Evolutionary conservation across 2,329 filamentous ascomycete species (phyloP), one percentile per base, ranked within the genome.

Genomic region (Aureobasidium sp.): DNA sequence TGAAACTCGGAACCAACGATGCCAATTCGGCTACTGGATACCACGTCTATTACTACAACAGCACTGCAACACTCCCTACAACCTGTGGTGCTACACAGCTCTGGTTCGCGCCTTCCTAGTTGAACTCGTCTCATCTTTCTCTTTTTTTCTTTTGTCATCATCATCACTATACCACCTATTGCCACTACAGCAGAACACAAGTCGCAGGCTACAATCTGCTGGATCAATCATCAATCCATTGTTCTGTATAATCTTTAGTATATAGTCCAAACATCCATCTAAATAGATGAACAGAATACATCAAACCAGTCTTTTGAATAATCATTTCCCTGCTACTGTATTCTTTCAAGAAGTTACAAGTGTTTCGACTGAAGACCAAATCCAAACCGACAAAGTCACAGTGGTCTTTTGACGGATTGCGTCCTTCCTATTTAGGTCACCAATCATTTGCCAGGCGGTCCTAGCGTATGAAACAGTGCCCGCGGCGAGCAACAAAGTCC

Each of bases 191-290:
- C 9, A 42, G 17, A 29, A 29, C 45, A 33, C 5, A 8, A 17
- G 9, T 39, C 54, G 33, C 53, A 39, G 17, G 22, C 54, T 27
- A 48, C 19, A 39, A 17, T 22, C 17, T 57, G 27, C 24, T 3
- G 17, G 17, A 22, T 22, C 42, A 19, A 47, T 11, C 17, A 39
- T 29, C 19, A 14, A 27, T 24, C 35, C 2, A 24, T 29, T n/a
- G 47, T 56, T 58, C 19, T 60, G 57, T 50, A 15, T 60, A 60
- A 60, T 60, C 45, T 50, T 24, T 60, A 60, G 57, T 60, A 60
- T 24, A 60, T 50, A 60, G 57, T 50, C 3, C 33, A 37, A 48
- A 44, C 37, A 42, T 22, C 37, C 31, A 33, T 33, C 31, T 33
- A 33, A 9, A 33, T 33, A 33, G 37, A n/a, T 14, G 4, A 29